These are phyloP conservation scores for Aureobasidium sp. DNA, from an alignment of 2,329 filamentous ascomycete species.

Conservation along the genomic window DNA sequence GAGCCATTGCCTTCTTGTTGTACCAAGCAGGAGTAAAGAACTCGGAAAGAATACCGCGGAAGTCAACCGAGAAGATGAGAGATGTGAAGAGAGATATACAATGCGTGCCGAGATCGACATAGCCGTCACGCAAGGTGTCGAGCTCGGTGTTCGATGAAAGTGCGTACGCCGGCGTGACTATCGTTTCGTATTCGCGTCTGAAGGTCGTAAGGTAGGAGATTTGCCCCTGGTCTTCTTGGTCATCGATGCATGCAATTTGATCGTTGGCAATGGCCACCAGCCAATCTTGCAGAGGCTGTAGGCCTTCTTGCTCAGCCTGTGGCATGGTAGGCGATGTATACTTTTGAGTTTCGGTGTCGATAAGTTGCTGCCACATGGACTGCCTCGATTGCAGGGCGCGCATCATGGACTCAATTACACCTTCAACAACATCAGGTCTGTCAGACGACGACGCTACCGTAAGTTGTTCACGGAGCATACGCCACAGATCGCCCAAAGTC, in stretches of 20 bases:
- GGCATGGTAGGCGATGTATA: slow-evolving; percentile 49
- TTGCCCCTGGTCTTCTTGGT: slow-evolving; percentile 62
- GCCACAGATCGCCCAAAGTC: slow-evolving; percentile 91
- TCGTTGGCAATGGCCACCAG: slow-evolving; percentile 95
- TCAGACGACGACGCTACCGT: slow-evolving; percentile 77
- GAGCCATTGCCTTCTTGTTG: slow-evolving; percentile 74
- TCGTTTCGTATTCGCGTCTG: slow-evolving; percentile 70
- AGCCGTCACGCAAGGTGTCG: slow-evolving; percentile 72
- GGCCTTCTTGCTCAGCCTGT: slow-evolving; percentile 53
- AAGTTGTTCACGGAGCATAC: slow-evolving; percentile 91
- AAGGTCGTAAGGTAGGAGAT: slow-evolving; percentile 82
- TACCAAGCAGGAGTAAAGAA: slow-evolving; percentile 96
- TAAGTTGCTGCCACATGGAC: slow-evolving; percentile 76
- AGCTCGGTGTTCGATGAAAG: slow-evolving; percentile 65
- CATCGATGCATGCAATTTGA: slow-evolving; percentile 96
- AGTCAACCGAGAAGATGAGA: slow-evolving; percentile 86
- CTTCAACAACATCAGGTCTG: slow-evolving; percentile 84
- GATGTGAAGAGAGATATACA: slow-evolving; percentile 82
- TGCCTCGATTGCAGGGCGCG: slow-evolving; percentile 75
- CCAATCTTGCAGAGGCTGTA: slow-evolving; percentile 78
- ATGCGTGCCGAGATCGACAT: slow-evolving; percentile 90
- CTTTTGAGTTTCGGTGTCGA: slow-evolving; percentile 74
- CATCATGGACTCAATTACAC: slow-evolving; percentile 95
- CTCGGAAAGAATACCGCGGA: slow-evolving; percentile 71
- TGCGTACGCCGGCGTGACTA: slow-evolving; percentile 75